Base-by-base conservation (phyloP, 371 early-diverging fungal species). In the Apophysomyces variabilis region DNA sequence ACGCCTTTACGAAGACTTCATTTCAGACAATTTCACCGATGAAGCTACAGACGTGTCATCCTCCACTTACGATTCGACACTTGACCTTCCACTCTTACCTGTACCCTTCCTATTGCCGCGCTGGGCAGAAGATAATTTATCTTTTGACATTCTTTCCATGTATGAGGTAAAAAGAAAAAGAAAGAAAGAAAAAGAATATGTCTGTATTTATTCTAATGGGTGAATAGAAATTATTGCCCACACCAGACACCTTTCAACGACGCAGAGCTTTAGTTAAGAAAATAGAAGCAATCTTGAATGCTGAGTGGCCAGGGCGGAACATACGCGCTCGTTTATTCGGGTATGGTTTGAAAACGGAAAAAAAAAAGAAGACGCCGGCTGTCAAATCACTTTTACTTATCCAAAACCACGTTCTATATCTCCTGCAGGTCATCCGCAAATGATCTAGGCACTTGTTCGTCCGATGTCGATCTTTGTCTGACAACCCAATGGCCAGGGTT, bases 251-350 rank as follows among this genome's bases (percentile, higher is more conserved):
- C 68, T 71, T 81, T 59, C 79, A 85, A 54, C 67, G 79, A 38
- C 83, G 88, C 46, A 72, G 68, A 21, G 60, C 70, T 26, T 83
- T 88, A 68, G 81, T 88, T 7, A 66, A 72, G 3, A 87, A 86
- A 69, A 81, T 90, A 58, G 80, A 87, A 39, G 62, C 65, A 7
- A 66, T 90, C 5, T 67, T 90, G 66, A 80, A 81, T 54, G 67
- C 56, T 7, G 90, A 89, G 74, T 90, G 84, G 79, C 87, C 86
- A 5, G 77, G 69, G 54, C 78, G 74, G 47, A 78, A 87, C 58
- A 79, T 90, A 26, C 79, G 82, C 54, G 83, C 82, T 6, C 83
- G 87, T 67, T 75, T 90, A 43, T 90, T 90, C 75, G 90, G 90
- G 75, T 85, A 82, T 56, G 58, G 35, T 57, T 18, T 38, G 8